These are phyloP conservation scores for Fusarium sacchari DNA, from an alignment of 2,329 filamentous ascomycete species.

Conservation along the genomic window DNA sequence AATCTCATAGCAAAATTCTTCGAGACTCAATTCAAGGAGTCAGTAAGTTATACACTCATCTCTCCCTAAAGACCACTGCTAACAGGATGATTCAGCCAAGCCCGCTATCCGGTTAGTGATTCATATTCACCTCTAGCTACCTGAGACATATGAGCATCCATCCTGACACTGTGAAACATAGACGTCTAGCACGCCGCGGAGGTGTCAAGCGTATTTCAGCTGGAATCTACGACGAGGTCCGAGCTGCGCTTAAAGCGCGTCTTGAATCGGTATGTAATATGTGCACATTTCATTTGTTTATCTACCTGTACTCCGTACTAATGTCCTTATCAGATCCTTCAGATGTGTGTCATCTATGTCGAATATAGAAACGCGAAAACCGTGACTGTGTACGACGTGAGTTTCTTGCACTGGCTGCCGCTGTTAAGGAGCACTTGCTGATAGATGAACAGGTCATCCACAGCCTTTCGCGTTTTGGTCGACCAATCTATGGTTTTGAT, in stretches of 20 bases:
- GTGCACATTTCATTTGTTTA: neutral
- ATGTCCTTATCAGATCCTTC: constrained; percentile 58
- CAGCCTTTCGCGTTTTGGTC: constrained; percentile 58
- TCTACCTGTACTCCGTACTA: constrained; percentile 8
- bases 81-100: constrained; percentile 55
- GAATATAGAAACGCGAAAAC: constrained; percentile 70
- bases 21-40: constrained; percentile 61
- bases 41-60: constrained; percentile 53
- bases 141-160: neutral
- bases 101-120: constrained; percentile 61
- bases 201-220: constrained; percentile 79
- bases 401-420: constrained; percentile 34
- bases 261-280: constrained; percentile 57
- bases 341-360: constrained; percentile 58
- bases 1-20: constrained; percentile 55
- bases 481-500: constrained; percentile 69
- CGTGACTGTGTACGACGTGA: constrained; percentile 69
- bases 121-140: neutral
- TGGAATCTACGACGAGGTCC: constrained; percentile 70
- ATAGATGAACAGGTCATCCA: constrained; percentile 62
- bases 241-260: constrained; percentile 60
- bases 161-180: constrained; percentile 43
- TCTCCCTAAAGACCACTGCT: neutral
- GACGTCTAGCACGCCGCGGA: constrained; percentile 77
- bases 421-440: neutral